Percentiles rank a stretch among this genome's conserved stretches.
These are phyloP conservation scores for Diplodia intermedia DNA, from an alignment of 2,329 filamentous ascomycete species.

Conservation along the genomic window DNA sequence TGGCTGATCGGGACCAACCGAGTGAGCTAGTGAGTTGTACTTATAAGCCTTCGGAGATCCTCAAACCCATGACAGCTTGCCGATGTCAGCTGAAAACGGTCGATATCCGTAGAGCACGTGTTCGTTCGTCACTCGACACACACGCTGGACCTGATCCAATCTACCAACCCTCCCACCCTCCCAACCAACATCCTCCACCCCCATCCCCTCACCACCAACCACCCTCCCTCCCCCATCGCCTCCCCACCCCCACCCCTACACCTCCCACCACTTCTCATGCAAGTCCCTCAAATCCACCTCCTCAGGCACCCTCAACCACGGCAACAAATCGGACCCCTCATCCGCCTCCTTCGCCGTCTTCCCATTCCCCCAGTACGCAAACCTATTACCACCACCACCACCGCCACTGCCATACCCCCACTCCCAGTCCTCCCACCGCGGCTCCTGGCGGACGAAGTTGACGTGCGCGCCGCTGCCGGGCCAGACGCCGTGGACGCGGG, in stretches of 20 bases:
- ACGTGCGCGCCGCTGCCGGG: conserved; percentile 71
- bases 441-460: conserved; percentile 63
- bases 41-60: not conserved
- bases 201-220: not conserved
- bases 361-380: conserved; percentile 72
- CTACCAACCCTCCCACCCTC: not conserved
- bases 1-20: not conserved
- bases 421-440: conserved; percentile 66
- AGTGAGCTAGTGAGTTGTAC: not conserved
- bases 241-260: not conserved
- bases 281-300: conserved; percentile 66
- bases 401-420: too few relatives aligned
- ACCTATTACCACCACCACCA: conserved; percentile 44
- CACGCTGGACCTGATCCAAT: too few relatives aligned
- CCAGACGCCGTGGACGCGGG: conserved; percentile 71
- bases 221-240: not conserved
- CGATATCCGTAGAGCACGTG: too few relatives aligned
- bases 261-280: conserved; percentile 70
- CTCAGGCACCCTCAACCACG: conserved; percentile 65
- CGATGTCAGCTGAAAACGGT: not conserved
- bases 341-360: conserved; percentile 67
- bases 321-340: conserved; percentile 64
- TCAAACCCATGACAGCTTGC: not conserved
- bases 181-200: not conserved
- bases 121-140: too few relatives aligned